Percentiles rank a stretch among this genome's conserved stretches.
Conservation (phyloP, 2,329 filamentous ascomycete species). For the Arthrobotrys pseudoclavata region DNA sequence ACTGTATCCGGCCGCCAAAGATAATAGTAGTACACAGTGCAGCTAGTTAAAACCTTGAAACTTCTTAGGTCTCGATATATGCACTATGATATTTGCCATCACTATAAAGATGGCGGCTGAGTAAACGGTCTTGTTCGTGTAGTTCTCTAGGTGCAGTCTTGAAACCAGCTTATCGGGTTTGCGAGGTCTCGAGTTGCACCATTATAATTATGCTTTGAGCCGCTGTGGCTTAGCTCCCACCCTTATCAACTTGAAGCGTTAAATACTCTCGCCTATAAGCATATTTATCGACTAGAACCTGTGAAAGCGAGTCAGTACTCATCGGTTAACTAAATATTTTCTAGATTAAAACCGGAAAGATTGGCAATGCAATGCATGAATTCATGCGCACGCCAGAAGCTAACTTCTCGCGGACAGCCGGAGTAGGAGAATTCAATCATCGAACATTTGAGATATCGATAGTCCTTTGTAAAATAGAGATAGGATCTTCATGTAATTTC, state of each 20-base stretch:
- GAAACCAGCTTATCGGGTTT: no score
- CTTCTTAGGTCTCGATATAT: not conserved
- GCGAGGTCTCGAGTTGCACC: no score
- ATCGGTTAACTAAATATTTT: no score
- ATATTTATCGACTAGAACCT: no score
- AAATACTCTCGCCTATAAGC: no score
- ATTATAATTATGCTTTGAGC: no score
- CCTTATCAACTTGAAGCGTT: no score
- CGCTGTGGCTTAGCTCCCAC: no score
- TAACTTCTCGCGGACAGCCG: not conserved
- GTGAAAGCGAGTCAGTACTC: no score
- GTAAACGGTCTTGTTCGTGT: no score
- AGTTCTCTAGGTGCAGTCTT: no score
- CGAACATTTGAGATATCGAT: not conserved
- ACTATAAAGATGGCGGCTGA: not conserved
- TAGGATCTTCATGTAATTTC: not conserved
- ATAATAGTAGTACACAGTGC: not conserved
- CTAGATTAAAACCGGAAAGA: not conserved
- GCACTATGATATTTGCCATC: not conserved
- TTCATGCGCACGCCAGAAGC: not conserved
- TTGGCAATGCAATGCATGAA: not conserved
- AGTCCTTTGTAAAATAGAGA: not conserved
- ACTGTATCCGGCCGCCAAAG: not conserved
- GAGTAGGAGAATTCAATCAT: not conserved
- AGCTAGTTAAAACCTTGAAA: slow-evolving; percentile 1